Conservation (phyloP, 331 rosid species). For the Dryas integrifolia region DNA sequence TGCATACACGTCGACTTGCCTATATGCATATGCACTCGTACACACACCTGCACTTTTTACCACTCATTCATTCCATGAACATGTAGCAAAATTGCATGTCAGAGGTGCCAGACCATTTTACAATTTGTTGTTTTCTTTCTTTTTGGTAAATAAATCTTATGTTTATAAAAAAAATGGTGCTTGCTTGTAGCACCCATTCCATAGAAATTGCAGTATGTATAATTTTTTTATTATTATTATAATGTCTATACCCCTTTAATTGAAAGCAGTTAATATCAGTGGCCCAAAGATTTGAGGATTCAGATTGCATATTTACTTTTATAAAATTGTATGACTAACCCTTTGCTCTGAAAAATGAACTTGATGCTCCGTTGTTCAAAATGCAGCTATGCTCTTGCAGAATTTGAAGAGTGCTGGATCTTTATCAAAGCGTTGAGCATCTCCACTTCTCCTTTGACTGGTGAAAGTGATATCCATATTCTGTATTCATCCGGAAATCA, state of each 20-base stretch:
- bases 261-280: background rate
- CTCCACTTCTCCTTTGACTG: constrained; percentile 40
- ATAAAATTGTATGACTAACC: background rate
- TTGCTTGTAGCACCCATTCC: background rate
- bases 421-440: constrained; percentile 46
- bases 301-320: background rate
- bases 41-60: background rate
- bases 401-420: constrained; percentile 50
- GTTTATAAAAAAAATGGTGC: too few relatives aligned
- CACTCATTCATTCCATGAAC: background rate
- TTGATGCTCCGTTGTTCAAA: constrained; percentile 25
- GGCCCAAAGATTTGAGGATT: background rate
- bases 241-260: too few relatives aligned
- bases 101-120: background rate
- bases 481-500: constrained; percentile 50
- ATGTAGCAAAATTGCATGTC: background rate
- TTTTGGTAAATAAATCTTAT: too few relatives aligned
- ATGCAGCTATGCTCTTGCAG: constrained; percentile 52
- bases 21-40: background rate
- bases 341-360: background rate
- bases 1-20: constrained; percentile 10
- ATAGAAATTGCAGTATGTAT: too few relatives aligned
- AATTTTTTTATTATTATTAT: too few relatives aligned
- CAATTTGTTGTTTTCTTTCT: too few relatives aligned
- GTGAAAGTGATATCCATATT: constrained; percentile 43